Evolutionary conservation across 2,329 filamentous ascomycete species (phyloP).

Genomic region (Cytospora piceicola): DNA sequence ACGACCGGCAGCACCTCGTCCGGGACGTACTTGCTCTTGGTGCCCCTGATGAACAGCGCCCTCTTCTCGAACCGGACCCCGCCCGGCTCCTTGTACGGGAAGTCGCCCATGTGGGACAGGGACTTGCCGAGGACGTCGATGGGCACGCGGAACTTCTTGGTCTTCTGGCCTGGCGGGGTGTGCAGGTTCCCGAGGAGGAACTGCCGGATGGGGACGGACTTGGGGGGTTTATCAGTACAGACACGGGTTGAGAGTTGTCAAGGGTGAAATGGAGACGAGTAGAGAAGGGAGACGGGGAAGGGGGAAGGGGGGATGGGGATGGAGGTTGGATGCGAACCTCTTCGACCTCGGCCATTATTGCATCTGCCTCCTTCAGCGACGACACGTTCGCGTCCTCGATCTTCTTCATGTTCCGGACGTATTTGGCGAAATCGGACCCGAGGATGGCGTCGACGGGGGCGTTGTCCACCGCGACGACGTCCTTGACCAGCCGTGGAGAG

Average conservation of each 20-base stretch:
- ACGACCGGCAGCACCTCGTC: slow-evolving; percentile 81
- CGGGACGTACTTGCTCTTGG: slow-evolving; percentile 75
- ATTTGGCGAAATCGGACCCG: slow-evolving; percentile 74
- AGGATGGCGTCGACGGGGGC: slow-evolving; percentile 82
- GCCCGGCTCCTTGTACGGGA: slow-evolving; percentile 80
- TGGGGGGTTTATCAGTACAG: slow-evolving; percentile 8
- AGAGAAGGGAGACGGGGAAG: background rate
- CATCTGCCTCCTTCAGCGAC: slow-evolving; percentile 77
- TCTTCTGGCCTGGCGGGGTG: slow-evolving; percentile 53
- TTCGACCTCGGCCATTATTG: slow-evolving; percentile 76
- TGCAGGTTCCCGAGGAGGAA: slow-evolving; percentile 89
- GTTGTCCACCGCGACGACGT: slow-evolving; percentile 87
- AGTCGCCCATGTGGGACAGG: slow-evolving; percentile 80
- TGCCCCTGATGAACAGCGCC: slow-evolving; percentile 80
- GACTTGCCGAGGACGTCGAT: slow-evolving; percentile 69
- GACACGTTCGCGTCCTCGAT: slow-evolving; percentile 72
- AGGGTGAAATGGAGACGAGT: too few species aligned
- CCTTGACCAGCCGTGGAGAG: slow-evolving; percentile 67
- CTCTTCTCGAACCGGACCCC: slow-evolving; percentile 72
- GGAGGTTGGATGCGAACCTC: slow-evolving; percentile 46
- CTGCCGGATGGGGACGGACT: slow-evolving; percentile 78
- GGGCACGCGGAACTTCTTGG: slow-evolving; percentile 78
- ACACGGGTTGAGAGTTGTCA: too few species aligned
- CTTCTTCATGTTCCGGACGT: slow-evolving; percentile 81
- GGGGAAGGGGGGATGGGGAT: background rate